phyloP scores from a whole-genome alignment of 2,329 filamentous ascomycete species.

The Ophiosphaerella korrae region DNA sequence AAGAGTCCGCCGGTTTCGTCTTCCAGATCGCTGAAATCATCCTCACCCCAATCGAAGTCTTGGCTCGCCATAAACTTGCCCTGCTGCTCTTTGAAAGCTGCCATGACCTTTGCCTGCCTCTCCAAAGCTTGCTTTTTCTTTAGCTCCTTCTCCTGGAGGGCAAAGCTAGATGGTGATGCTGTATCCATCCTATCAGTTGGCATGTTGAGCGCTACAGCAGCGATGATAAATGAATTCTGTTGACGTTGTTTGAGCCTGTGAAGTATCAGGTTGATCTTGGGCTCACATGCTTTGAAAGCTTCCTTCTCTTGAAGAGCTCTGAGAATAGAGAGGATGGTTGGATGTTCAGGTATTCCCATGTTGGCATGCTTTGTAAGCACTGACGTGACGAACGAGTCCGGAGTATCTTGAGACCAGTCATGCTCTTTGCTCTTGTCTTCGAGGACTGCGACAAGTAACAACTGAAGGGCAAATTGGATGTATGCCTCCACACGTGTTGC shows the following conservation, averaged over 20 bases:
- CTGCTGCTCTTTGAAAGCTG: conserved; percentile 96
- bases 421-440: conserved; percentile 70
- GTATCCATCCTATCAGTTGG: conserved; percentile 80
- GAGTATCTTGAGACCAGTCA: conserved; percentile 48
- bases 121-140: conserved; percentile 92
- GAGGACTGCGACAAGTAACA: conserved; percentile 81
- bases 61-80: conserved; percentile 92
- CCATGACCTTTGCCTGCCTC: conserved; percentile 93
- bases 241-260: conserved; percentile 84
- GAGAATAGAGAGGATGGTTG: conserved; percentile 59
- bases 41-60: conserved; percentile 85
- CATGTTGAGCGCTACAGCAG: conserved; percentile 64
- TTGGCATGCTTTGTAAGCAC: conserved; percentile 69
- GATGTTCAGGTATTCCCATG: conserved; percentile 33
- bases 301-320: conserved; percentile 65
- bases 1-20: conserved; percentile 62
- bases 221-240: conserved; percentile 72
- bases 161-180: conserved; percentile 73
- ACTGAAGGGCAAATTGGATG: conserved; percentile 86
- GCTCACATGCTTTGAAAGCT: conserved; percentile 79
- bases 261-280: conserved; percentile 83
- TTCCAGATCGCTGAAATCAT: conserved; percentile 76
- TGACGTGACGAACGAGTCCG: conserved; percentile 72
- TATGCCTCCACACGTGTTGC: conserved; percentile 87
- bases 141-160: conserved; percentile 69